Evolutionary conservation across 495 filamentous ascomycete species (phyloP), one percentile per base, ranked within the genome.

Genomic region (Hypoxylon fuscum): DNA sequence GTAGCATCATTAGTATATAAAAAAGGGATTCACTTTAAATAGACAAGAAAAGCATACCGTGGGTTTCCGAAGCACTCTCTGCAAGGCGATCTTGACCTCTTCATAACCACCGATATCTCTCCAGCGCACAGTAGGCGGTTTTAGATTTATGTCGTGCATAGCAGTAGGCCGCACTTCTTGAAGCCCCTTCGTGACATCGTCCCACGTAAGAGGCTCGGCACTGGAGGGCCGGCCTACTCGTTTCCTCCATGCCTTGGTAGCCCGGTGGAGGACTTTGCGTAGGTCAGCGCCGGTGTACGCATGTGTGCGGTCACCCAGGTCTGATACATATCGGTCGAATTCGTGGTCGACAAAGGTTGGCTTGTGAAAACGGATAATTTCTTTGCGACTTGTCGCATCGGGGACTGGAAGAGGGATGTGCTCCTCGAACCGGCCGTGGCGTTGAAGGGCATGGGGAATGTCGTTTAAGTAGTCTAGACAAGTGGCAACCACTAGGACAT

Each of bases 81-180:
- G 74, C 7, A 77, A 68, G 14, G 66, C 82, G 72, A 85, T 78
- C 68, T 96, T 97, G 59, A 96, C 88, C 37, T 86, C 82, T 56
- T 89, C 85, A 64, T 96, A 90, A 9, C 95, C 95, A 40, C 92
- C 95, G 55, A 98, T 96, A 71, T 98, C 92, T 22, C 81, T 79
- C 92, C 92, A 98, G 66, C 81, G 83, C 42, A 96, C 87, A 44
- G 90, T 93, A 0, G 95, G 94, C 1, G 90, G 88, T 66, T 96
- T 89, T 45, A 97, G 75, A 70, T 96, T 90, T 27, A 97, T 86
- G 71, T 96, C 95, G 64, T 89, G 85, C 88, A 98, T 96, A 1
- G 92, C 91, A 9, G 88, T 93, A 11, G 95, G 94, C 7, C 87
- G 84, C 37, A 86, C 74, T 9, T 77, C 58, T 1, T 73, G 71